Evolutionary conservation across 2,329 filamentous ascomycete genomes (phyloP), one percentile per base, ranked within the genome.

Genomic region (Erysiphe pulchra): DNA sequence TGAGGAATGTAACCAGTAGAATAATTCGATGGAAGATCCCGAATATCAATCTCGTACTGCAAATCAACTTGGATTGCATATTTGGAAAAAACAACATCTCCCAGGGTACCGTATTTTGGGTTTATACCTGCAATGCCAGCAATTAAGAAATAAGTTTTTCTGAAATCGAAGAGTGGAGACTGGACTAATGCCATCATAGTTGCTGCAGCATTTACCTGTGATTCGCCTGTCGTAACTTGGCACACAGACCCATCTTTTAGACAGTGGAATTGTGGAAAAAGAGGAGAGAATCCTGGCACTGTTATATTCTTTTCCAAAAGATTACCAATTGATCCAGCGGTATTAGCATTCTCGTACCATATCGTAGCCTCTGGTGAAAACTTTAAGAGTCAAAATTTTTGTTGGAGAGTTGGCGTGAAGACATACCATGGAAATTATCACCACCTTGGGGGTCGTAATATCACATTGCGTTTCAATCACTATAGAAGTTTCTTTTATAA

Each of bases 101-200:
- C 73, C 4, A 80, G 65, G 0, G 79, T 82, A 18, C 68, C 73
- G 24, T 72, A 61, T 49, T 75, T 70, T 0, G 80, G 80, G 57
- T 73, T 83, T 39, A 82, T 66, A n/a, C 80, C 80, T 1, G 74
- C 79, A 50, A 86, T 84, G 2, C 80, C 80, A 1, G 69, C 73
- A 30, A 81, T 59, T 47, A 85, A 59, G 59, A 83, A 82, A 61
- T 85, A 85, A 1, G 79, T 78, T 42, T 64, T 59, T 1, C 62
- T 66, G 12, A 85, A 65, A 59, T 84, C 67, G 57, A 85, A 82
- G 11, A 62, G 55, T 1, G 63, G 57, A 0, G 73, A 78, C 13
- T 76, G 65, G n/a, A 71, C 63, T 10, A 84, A 63, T 0, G 79
- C 71, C 42, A 68, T 68, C 49, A 80, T 67, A 0, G 75, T 75